A percentile compares a stretch with the other conserved stretches of the same genome.
These are phyloP conservation scores for Xylaria intraflava DNA, from an alignment of 495 filamentous ascomycete species.

Conservation along the genomic window DNA sequence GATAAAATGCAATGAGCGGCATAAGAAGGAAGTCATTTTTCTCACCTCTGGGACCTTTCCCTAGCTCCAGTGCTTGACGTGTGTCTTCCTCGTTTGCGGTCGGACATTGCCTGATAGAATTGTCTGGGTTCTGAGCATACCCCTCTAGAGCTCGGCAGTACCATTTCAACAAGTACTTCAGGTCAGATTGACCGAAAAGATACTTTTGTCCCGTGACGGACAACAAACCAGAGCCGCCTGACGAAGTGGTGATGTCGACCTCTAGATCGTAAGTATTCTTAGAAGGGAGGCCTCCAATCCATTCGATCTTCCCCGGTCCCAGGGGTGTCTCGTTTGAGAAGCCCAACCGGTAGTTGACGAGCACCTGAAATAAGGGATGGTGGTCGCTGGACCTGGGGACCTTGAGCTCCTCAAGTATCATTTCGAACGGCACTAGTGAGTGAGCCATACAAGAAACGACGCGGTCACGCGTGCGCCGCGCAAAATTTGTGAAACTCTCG, in stretches of 20 bases:
- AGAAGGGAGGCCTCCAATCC: background rate
- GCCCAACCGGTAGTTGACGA: conserved; percentile 1
- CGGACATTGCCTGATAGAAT: no score
- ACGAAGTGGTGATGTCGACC: background rate
- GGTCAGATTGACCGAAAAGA: no score
- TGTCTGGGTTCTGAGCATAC: no score
- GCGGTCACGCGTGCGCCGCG: background rate
- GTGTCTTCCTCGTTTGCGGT: no score
- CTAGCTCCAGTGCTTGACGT: no score
- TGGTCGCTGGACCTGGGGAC: background rate
- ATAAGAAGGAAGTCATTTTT: no score
- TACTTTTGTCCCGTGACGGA: no score
- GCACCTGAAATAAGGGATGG: conserved; percentile 9
- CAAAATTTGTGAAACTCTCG: conserved; percentile 9
- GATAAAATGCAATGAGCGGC: no score
- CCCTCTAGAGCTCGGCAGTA: no score
- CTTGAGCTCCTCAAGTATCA: conserved; percentile 21
- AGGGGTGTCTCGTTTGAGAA: background rate
- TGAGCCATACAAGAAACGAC: conserved; percentile 11
- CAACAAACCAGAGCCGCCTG: conserved; percentile 1
- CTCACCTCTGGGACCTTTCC: no score
- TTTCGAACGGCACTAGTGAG: conserved; percentile 18
- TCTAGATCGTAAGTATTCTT: conserved; percentile 10
- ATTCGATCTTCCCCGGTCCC: conserved; percentile 1
- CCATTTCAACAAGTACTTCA: no score